These are phyloP conservation scores for Coemansia sp. DNA, from an alignment of 192 early-diverging fungal genomes.

Conservation along the genomic window DNA sequence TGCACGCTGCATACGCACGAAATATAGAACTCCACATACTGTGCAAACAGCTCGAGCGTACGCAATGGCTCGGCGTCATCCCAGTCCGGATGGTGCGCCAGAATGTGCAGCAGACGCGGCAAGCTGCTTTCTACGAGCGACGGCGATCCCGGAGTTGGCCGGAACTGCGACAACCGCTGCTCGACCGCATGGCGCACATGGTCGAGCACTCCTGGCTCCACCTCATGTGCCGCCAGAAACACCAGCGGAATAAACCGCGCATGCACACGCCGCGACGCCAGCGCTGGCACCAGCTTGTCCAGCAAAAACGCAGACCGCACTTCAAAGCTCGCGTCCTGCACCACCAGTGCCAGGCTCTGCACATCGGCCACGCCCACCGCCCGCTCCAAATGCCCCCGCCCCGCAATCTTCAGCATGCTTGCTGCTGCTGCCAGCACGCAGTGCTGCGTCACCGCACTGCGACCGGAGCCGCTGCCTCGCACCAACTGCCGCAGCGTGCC, in stretches of 20 bases:
- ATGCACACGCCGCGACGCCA: conserved; percentile 62
- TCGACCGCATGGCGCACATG: conserved; percentile 61
- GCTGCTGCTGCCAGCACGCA: conserved; percentile 67
- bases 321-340: conserved; percentile 76
- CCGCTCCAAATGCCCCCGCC: conserved; percentile 49
- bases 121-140: conserved; percentile 62
- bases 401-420: conserved; percentile 65
- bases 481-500: conserved; percentile 64
- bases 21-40: conserved; percentile 86
- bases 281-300: conserved; percentile 68
- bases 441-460: conserved; percentile 59
- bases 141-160: conserved; percentile 47
- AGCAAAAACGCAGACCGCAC: conserved; percentile 71
- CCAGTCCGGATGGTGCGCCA: conserved; percentile 89
- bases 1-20: conserved; percentile 73
- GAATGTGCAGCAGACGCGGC: conserved; percentile 66
- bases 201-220: conserved; percentile 65
- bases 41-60: conserved; percentile 55
- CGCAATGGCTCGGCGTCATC: conserved; percentile 34
- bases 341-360: conserved; percentile 60
- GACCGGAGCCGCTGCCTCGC: conserved; percentile 61
- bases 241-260: conserved; percentile 70
- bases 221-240: conserved; percentile 85
- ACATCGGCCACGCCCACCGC: conserved; percentile 60
- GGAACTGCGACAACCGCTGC: conserved; percentile 59